Base-by-base conservation (phyloP, 208 protist genomes). In the Leishmania turanica region DNA sequence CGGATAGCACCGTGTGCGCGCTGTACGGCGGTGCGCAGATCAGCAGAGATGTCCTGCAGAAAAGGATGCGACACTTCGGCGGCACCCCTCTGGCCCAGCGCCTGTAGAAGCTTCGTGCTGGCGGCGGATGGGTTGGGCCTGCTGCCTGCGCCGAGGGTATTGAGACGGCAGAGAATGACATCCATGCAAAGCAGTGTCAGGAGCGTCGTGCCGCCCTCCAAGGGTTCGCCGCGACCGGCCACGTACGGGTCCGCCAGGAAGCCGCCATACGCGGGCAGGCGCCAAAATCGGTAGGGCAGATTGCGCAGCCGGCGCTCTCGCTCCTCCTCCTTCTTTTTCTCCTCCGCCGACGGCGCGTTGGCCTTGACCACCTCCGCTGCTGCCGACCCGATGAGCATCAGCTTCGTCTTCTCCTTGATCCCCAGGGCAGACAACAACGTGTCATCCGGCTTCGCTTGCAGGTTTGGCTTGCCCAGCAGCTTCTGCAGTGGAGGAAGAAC, bases 211-310 rank as follows among this genome's bases (percentile, higher is more conserved):
- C 89, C 92, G 65, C 81, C 73, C 75, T 92, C 93, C 58, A 96
- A 64, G n/a, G 89, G 85, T 1, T 64, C 45, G 19, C 89, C 90
- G 1, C 77, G 64, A 27, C 90, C 88, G 24, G 81, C 87, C 2
- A 96, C 87, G 72, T 88, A 96, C 6, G 91, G 84, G 81, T 96
- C 93, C 17, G 86, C 89, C 42, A 96, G 78, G 45, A 95, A 78
- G 58, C 88, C 90, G 17, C 84, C 78, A 75, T 88, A 96, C 11
- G 92, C 81, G 2, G 85, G 73, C 54, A 90, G 65, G 24, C 79
- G 74, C 93, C 93, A 96, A 79, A 93, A 91, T 51, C 60, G 88
- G 17, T 80, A 74, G 34, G 85, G 82, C 47, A 91, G 73, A 53
- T 78, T 87, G 37, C 81, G 81, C 51, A 90, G 68, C n/a, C 82